These are phyloP conservation scores for Hypoxylon sp. DNA, from an alignment of 2,329 filamentous ascomycete species.

Conservation along the genomic window DNA sequence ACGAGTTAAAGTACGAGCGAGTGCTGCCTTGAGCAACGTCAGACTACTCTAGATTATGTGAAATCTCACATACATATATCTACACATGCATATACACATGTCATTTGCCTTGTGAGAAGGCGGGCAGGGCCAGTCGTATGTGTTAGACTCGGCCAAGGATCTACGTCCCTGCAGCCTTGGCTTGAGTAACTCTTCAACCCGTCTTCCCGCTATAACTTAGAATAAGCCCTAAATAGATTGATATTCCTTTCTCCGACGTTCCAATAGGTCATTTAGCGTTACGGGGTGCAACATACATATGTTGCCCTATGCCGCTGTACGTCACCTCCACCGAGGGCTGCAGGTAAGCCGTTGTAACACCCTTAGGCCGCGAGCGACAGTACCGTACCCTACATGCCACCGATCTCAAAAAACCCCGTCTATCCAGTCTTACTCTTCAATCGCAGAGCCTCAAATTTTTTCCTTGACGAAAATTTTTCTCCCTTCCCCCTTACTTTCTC, in stretches of 20 bases:
- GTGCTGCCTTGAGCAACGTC: conserved; percentile 37
- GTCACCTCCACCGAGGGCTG: conserved; percentile 38
- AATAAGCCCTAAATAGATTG: conserved; percentile 30
- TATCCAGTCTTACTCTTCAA: conserved; percentile 19
- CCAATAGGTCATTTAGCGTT: conserved; percentile 20
- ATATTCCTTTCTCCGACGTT: conserved; percentile 17
- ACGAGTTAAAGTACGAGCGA: conserved; percentile 25
- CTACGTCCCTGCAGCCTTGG: conserved; percentile 43
- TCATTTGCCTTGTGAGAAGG: conserved; percentile 18
- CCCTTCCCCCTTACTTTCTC: background rate
- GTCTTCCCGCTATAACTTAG: conserved; percentile 23
- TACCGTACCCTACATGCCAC: conserved; percentile 16
- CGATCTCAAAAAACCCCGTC: conserved; percentile 19
- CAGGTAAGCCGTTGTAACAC: conserved; percentile 39
- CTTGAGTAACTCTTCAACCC: conserved; percentile 11
- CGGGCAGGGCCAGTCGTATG: conserved; percentile 13
- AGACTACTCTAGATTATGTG: conserved; percentile 26
- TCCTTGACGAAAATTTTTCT: conserved; percentile 18
- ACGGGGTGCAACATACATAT: conserved; percentile 19
- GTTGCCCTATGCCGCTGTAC: conserved; percentile 35
- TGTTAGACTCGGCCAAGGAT: conserved; percentile 39
- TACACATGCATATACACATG: conserved; percentile 15
- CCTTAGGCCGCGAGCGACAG: conserved; percentile 6
- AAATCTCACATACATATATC: conserved; percentile 32
- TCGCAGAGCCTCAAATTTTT: conserved; percentile 41